phyloP scores from a whole-genome alignment of 2,329 filamentous ascomycete species.

The Pestalotiopsis fici region DNA sequence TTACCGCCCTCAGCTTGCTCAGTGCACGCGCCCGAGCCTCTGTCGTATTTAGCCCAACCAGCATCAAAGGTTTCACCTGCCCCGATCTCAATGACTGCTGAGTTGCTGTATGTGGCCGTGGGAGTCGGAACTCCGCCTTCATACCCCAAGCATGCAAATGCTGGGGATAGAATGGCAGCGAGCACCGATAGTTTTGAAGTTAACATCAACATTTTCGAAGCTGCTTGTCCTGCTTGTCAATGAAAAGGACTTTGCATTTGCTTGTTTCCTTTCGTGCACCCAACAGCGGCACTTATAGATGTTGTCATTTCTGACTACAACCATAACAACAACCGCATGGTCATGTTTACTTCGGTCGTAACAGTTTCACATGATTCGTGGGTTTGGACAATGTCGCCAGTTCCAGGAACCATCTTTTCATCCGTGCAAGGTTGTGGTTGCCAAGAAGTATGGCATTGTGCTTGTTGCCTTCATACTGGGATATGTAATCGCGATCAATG shows the following conservation, averaged over 20 bases:
- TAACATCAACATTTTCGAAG: background rate
- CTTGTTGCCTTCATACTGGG: background rate
- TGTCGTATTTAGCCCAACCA: constrained; percentile 37
- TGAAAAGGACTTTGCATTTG: constrained; percentile 8
- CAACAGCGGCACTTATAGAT: background rate
- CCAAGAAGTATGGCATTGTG: background rate
- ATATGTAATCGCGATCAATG: background rate
- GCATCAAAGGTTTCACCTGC: constrained; percentile 34
- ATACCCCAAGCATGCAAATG: constrained; percentile 30
- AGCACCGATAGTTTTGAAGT: constrained; percentile 20
- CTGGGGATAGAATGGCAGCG: constrained; percentile 23
- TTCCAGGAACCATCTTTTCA: background rate
- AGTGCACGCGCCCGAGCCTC: constrained; percentile 39
- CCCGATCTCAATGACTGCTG: constrained; percentile 28
- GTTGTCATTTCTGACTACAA: too few relatives aligned
- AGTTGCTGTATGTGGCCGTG: constrained; percentile 23
- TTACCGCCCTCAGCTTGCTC: constrained; percentile 41
- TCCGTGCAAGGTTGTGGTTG: background rate
- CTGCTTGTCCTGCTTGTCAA: background rate
- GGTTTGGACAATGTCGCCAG: background rate
- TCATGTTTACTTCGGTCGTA: background rate
- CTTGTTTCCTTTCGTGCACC: too few relatives aligned
- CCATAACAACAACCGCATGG: background rate
- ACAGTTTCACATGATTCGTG: background rate
- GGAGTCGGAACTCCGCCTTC: constrained; percentile 30